These are phyloP conservation scores for Arachis hypogaea DNA, from an alignment of 306 rosid genomes.

Conservation along the genomic window DNA sequence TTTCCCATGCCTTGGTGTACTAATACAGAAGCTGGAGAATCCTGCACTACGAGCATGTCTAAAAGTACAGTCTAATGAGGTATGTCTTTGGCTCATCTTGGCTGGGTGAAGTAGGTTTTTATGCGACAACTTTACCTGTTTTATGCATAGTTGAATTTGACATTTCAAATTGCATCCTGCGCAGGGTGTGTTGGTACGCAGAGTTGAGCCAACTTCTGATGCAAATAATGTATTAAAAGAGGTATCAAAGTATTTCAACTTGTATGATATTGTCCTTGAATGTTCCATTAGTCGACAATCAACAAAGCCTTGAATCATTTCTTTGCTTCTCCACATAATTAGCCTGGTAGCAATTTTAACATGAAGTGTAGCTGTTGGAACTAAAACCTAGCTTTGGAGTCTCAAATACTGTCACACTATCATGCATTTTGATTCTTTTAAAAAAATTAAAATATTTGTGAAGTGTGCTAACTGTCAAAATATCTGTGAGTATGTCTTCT, in stretches of 20 bases:
- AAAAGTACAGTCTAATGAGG: constrained; percentile 87
- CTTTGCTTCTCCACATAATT: constrained; percentile 29
- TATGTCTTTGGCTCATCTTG: constrained; percentile 42
- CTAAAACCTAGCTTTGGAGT: constrained; percentile 30
- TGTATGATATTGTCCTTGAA: constrained; percentile 28
- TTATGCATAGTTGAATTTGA: constrained; percentile 24
- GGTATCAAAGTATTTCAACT: constrained; percentile 54
- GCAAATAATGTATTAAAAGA: constrained; percentile 83
- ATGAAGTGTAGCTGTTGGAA: constrained; percentile 5
- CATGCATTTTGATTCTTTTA: not conserved
- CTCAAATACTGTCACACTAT: constrained; percentile 11
- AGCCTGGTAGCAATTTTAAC: constrained; percentile 5
- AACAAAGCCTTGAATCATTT: constrained; percentile 29
- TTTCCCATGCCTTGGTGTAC: constrained; percentile 93
- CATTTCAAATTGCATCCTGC: constrained; percentile 37
- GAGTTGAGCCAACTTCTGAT: constrained; percentile 94
- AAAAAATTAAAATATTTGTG: constrained; percentile 26
- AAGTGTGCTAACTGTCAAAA: constrained; percentile 4
- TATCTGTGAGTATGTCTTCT: constrained; percentile 14
- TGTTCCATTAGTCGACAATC: constrained; percentile 5
- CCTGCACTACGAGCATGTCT: constrained; percentile 85
- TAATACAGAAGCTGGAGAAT: constrained; percentile 97
- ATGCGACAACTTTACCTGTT: not conserved
- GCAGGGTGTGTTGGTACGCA: constrained; percentile 93
- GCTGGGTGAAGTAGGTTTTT: constrained; percentile 22